Evolutionary conservation across 169 alveolate genomes (phyloP), one percentile per base, ranked within the genome.

Genomic region (Ichthyophthirius multifiliis): DNA sequence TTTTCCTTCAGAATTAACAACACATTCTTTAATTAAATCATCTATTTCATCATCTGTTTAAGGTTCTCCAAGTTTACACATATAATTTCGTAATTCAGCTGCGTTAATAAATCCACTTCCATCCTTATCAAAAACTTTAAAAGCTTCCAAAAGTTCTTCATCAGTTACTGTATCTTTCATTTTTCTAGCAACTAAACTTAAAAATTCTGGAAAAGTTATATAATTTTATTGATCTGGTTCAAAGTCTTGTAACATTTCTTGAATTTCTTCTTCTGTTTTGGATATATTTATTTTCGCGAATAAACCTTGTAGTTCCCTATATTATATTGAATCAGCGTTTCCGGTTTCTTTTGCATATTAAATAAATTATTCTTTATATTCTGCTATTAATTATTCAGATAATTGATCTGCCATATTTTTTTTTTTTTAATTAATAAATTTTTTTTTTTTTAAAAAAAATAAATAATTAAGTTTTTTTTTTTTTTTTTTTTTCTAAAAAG

Each of bases 41-140:
- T 82, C 80, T 30, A 82, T 43, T 75, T 82, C 88, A 7, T 65
- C 76, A 35, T 82, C 83, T 20, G 9, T 74, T 27, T 74, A 16
- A 37, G 46, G 43, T 12, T 65, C 79, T 37, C 83, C 87, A 3
- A 74, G 39, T 9, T 67, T 74, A 47, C 27, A 74, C 47, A 82
- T 35, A 31, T 74, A 62, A 62, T 82, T 27, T 75, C 45, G 73
- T 39, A 82, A 62, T 13, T 82, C 88, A 3, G 47, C 12, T 12
- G 43, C 82, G 30, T 47, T 43, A 45, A 82, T 82, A 41, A 74
- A 37, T 32, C 88, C 83, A 23, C 45, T 34, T 20, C 45, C 39
- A 31, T 82, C 73, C 2, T 43, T 62, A 30, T 82, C 88, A 82
- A 82, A 82, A 44, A 46, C 75, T 82, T 75, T 82, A 67, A 82